Evolutionary conservation across 2,329 filamentous ascomycete species (phyloP).

Genomic region (Botrytis galanthina): DNA sequence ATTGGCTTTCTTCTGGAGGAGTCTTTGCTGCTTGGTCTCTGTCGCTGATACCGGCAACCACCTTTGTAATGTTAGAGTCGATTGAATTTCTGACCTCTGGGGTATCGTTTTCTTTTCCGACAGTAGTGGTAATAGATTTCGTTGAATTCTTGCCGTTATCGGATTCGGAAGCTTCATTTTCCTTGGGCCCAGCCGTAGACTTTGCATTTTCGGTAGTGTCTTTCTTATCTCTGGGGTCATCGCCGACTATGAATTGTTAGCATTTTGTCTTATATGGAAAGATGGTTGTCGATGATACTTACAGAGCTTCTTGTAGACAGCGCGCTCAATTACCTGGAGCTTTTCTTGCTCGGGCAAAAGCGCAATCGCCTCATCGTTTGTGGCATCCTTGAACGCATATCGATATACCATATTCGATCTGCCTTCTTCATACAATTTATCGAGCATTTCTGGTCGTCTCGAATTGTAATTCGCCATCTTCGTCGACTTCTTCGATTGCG

Average conservation of each 20-base stretch:
- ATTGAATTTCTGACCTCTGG: fast-evolving
- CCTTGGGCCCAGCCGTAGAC: background rate
- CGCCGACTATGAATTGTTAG: background rate
- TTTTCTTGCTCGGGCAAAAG: background rate
- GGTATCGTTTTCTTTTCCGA: fast-evolving
- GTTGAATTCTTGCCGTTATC: too few species aligned
- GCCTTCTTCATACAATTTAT: background rate
- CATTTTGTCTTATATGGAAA: fast-evolving
- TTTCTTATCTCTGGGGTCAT: background rate
- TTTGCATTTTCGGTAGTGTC: background rate
- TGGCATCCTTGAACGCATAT: background rate
- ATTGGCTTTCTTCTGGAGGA: background rate
- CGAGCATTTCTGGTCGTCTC: background rate
- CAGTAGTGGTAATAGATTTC: too few species aligned
- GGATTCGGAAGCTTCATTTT: fast-evolving
- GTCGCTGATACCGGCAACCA: background rate
- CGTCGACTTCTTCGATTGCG: fast-evolving
- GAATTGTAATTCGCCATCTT: background rate
- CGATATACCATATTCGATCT: background rate
- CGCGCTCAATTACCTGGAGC: background rate
- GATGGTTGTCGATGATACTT: background rate
- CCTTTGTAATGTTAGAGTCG: background rate
- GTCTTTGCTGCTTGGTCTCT: background rate
- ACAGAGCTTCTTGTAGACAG: background rate
- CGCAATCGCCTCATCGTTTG: background rate